Percentiles rank a stretch among this genome's conserved stretches.
These are phyloP conservation scores for Basidiobolus heterosporus DNA, from an alignment of 371 early-diverging fungal genomes.

Conservation along the genomic window DNA sequence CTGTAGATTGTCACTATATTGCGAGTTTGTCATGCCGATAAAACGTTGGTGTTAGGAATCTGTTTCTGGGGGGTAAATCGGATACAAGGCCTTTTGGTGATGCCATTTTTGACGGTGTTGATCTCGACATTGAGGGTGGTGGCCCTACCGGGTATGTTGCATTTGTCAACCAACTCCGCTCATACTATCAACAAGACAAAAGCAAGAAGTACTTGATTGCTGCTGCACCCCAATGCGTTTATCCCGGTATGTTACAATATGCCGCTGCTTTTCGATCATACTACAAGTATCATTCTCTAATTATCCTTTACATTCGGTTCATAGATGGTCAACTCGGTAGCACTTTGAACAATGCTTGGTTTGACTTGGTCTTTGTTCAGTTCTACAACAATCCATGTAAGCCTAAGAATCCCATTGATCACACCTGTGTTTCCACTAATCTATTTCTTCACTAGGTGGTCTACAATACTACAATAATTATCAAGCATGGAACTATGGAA, in stretches of 20 bases:
- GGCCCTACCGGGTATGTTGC: constrained; percentile 27
- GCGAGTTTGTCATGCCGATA: too few species aligned
- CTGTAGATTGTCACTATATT: too few species aligned
- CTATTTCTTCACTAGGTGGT: constrained; percentile 14
- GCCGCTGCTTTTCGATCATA: background rate
- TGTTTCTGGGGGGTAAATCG: constrained; percentile 32
- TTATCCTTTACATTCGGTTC: too few species aligned
- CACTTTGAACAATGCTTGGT: constrained; percentile 28
- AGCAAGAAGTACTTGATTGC: constrained; percentile 18
- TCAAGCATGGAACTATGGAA: constrained; percentile 31
- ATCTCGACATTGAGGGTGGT: constrained; percentile 54
- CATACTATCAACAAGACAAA: constrained; percentile 7
- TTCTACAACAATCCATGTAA: constrained; percentile 41
- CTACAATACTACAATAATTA: constrained; percentile 19
- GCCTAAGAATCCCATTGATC: background rate
- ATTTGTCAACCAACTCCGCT: constrained; percentile 22
- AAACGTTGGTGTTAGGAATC: constrained; percentile 24
- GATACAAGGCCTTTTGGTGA: constrained; percentile 40
- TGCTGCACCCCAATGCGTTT: constrained; percentile 30
- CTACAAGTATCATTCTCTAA: too few species aligned
- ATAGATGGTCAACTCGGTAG: constrained; percentile 8
- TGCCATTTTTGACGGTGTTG: constrained; percentile 45
- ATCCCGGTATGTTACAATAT: constrained; percentile 18
- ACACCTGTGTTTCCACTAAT: too few species aligned
- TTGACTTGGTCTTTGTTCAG: constrained; percentile 57